Evolutionary conservation across 257 asterid genomes (phyloP).

Genomic region (Rhazya stricta): DNA sequence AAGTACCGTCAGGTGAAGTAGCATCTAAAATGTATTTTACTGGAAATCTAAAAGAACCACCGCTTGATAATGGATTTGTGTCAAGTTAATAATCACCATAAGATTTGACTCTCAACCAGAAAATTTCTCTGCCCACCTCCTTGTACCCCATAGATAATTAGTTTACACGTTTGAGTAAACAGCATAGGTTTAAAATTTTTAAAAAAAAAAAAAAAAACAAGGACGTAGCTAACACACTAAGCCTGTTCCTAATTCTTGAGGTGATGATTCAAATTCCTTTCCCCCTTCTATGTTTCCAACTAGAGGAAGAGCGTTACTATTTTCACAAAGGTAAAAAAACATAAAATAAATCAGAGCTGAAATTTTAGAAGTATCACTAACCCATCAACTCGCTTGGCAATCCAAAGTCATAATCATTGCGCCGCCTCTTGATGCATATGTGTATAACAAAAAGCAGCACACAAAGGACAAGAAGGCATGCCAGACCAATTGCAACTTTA

Average conservation of each 20-base stretch:
- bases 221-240: not conserved
- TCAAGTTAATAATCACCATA: no score
- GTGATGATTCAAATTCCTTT: not conserved
- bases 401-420: slow-evolving; percentile 73
- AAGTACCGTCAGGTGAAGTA: not conserved
- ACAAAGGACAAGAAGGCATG: slow-evolving; percentile 44
- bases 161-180: not conserved
- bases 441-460: slow-evolving; percentile 37
- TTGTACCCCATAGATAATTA: not conserved
- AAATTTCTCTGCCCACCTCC: not conserved
- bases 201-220: no score
- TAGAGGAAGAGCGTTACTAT: not conserved
- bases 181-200: no score
- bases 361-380: slow-evolving; percentile 34
- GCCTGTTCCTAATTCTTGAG: not conserved
- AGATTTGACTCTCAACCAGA: not conserved
- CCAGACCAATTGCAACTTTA: slow-evolving; percentile 60
- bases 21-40: not conserved
- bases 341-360: not conserved
- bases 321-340: not conserved
- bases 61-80: not conserved
- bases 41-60: not conserved
- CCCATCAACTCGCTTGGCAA: slow-evolving; percentile 72
- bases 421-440: slow-evolving; percentile 53
- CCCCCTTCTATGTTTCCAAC: not conserved